A percentile compares a stretch with the other conserved stretches of the same genome.
These are phyloP conservation scores for Citrus glauca DNA, from an alignment of 345 rosid genomes.

Conservation along the genomic window DNA sequence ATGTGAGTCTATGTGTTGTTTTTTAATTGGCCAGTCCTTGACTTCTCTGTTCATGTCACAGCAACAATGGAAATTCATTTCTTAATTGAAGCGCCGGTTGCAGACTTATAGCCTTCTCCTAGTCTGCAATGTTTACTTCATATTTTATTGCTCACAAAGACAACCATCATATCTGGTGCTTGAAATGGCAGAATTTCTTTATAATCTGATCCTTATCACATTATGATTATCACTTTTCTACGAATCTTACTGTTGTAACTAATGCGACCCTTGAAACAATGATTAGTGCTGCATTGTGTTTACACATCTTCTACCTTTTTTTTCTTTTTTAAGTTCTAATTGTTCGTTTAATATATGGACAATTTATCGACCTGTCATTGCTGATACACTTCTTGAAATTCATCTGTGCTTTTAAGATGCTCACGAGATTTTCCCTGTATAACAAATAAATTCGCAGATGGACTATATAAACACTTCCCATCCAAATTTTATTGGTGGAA, in stretches of 20 bases:
- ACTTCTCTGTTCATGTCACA: background rate
- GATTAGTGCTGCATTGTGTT: background rate
- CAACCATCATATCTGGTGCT: background rate
- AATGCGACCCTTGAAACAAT: background rate
- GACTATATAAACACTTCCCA: constrained; percentile 94
- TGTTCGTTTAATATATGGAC: background rate
- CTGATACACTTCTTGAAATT: background rate
- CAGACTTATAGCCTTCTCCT: background rate
- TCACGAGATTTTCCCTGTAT: background rate
- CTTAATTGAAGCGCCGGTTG: background rate
- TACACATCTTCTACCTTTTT: background rate
- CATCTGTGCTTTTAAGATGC: background rate
- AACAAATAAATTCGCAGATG: constrained; percentile 55
- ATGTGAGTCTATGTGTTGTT: background rate
- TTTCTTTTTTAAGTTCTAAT: background rate
- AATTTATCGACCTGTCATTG: background rate
- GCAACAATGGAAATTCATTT: background rate
- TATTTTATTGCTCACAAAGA: background rate
- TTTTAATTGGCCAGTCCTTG: background rate
- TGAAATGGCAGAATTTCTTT: background rate
- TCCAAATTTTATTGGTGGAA: constrained; percentile 89
- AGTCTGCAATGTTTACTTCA: background rate
- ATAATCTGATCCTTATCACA: background rate
- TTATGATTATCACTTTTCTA: background rate
- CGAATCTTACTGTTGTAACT: background rate